A percentile compares a stretch with the other conserved stretches of the same genome.
phyloP scores from a whole-genome alignment of 805 yeast genomes.

The Hanseniaspora lindneri region DNA sequence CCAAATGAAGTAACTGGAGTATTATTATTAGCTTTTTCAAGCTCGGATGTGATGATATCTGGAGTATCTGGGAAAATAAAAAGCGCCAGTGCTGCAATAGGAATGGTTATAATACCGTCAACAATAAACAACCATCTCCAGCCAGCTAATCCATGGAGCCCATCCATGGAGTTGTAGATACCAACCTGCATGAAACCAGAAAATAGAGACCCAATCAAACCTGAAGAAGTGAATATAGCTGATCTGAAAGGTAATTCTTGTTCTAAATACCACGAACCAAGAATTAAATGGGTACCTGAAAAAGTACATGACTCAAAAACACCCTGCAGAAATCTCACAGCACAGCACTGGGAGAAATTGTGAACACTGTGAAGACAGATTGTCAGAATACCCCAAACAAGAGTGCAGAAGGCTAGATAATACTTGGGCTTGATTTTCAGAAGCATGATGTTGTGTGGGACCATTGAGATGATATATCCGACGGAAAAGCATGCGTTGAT shows the following conservation, averaged over 20 bases:
- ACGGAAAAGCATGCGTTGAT: conserved; percentile 46
- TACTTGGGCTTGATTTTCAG: conserved; percentile 43
- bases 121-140: conserved; percentile 62
- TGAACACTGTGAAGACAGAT: conserved; percentile 40
- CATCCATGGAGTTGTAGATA: conserved; percentile 37
- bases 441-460: conserved; percentile 48
- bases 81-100: conserved; percentile 46
- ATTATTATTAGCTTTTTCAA: conserved; percentile 17
- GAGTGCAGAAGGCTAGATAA: conserved; percentile 44
- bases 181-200: conserved; percentile 50
- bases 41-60: conserved; percentile 31
- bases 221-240: conserved; percentile 45
- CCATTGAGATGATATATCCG: conserved; percentile 50
- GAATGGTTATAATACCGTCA: conserved; percentile 47
- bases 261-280: conserved; percentile 44
- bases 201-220: conserved; percentile 43
- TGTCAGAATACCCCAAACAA: conserved; percentile 47
- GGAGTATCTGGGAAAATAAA: conserved; percentile 51
- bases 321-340: conserved; percentile 49
- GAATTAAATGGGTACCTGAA: conserved; percentile 42
- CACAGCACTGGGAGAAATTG: conserved; percentile 41
- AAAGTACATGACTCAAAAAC: conserved; percentile 49
- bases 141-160: conserved; percentile 41
- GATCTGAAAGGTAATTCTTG: conserved; percentile 39
- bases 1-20: not conserved